Percentiles rank a stretch among this genome's conserved stretches.
phyloP scores from a whole-genome alignment of 1,284 basidiomycete genomes.

The Puccinia polysora region DNA sequence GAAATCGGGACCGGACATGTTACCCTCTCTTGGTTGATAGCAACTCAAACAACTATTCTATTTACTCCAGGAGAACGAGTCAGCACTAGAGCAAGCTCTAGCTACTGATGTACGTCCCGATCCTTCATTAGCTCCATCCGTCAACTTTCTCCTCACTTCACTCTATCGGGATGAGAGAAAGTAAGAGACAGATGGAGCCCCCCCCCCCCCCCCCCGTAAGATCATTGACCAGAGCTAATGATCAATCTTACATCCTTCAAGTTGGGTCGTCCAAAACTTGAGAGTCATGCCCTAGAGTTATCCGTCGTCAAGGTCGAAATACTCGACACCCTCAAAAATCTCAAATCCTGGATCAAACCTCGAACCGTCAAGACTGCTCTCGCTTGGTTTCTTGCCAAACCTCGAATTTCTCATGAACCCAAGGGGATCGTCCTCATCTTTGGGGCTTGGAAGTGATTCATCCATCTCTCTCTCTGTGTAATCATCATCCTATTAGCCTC shows the following conservation, averaged over 20 bases:
- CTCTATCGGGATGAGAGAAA: neutral
- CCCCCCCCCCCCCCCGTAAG: too few relatives aligned
- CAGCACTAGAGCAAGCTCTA: slow-evolving; percentile 51
- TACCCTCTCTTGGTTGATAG: slow-evolving; percentile 41
- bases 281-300: slow-evolving; percentile 53
- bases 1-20: too few relatives aligned
- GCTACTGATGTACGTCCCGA: slow-evolving; percentile 47
- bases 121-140: neutral
- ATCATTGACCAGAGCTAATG: neutral
- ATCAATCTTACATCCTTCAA: neutral
- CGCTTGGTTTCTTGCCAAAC: slow-evolving; percentile 51
- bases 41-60: slow-evolving; percentile 53
- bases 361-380: slow-evolving; percentile 49
- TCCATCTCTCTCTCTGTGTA: neutral
- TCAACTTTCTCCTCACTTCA: neutral
- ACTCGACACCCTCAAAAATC: slow-evolving; percentile 50
- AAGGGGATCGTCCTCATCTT: slow-evolving; percentile 54
- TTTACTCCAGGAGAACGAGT: slow-evolving; percentile 52
- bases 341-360: slow-evolving; percentile 54
- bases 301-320: slow-evolving; percentile 52
- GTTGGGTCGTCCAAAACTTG: slow-evolving; percentile 53
- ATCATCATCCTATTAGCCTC: slow-evolving; percentile 24
- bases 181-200: neutral
- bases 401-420: slow-evolving; percentile 53
- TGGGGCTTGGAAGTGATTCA: slow-evolving; percentile 53